phyloP scores from a whole-genome alignment of 371 early-diverging fungal genomes.

The Amoeboaphelidium occidentale region DNA sequence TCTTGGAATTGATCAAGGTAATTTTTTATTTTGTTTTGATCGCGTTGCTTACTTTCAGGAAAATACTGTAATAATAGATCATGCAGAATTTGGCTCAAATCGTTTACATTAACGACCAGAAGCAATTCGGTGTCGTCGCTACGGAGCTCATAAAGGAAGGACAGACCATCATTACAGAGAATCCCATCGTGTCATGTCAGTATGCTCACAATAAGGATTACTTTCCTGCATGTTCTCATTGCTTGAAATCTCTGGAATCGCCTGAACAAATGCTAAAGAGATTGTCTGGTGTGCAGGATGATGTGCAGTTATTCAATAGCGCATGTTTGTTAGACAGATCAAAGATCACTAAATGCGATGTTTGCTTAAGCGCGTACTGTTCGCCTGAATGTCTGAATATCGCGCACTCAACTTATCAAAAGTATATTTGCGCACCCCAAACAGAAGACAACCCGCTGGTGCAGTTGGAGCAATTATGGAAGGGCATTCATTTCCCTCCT shows the following conservation, averaged over 20 bases:
- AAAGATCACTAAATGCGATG: neutral
- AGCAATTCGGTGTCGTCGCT: neutral
- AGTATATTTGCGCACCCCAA: neutral
- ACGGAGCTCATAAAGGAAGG: neutral
- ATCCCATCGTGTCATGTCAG: neutral
- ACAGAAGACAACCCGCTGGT: neutral
- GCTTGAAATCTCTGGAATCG: neutral
- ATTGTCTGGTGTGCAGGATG: neutral
- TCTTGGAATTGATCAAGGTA: too few relatives aligned
- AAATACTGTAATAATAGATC: too few relatives aligned
- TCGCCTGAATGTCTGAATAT: neutral
- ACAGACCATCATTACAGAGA: neutral
- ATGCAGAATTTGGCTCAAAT: too few relatives aligned
- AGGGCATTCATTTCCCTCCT: conserved; percentile 3
- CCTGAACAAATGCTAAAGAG: neutral
- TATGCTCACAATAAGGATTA: neutral
- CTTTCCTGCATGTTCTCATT: neutral
- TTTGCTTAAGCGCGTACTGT: neutral
- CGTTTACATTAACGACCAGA: too few relatives aligned
- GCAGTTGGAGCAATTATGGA: too few relatives aligned
- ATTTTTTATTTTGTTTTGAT: too few relatives aligned
- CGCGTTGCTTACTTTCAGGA: too few relatives aligned
- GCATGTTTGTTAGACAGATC: neutral
- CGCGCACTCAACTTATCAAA: neutral
- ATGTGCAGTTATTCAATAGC: neutral